Percentiles rank a stretch among this genome's conserved stretches.
Conservation (phyloP, 2,329 filamentous ascomycete genomes). For the Fusarium ramigenum region DNA sequence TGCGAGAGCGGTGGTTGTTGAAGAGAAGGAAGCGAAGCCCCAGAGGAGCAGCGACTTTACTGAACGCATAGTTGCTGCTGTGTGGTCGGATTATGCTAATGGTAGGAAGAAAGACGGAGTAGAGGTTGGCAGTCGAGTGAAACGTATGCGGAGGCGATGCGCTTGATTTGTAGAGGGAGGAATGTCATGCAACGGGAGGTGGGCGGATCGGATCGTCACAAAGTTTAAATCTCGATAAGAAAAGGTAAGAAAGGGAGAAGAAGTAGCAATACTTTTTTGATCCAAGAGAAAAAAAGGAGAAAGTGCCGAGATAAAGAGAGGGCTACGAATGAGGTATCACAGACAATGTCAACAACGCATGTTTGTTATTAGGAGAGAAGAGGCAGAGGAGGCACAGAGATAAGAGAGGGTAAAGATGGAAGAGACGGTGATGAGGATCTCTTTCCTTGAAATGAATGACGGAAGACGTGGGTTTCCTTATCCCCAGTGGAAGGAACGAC, state of each 20-base stretch:
- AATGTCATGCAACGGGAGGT: constrained; percentile 1
- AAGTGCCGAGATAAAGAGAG: not conserved
- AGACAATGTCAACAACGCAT: not conserved
- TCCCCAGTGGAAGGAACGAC: not conserved
- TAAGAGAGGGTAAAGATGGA: not conserved
- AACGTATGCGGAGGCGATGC: not conserved
- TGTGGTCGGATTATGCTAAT: not conserved
- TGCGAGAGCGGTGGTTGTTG: constrained; percentile 28
- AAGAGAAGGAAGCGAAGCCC: constrained; percentile 37
- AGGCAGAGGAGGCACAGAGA: not conserved
- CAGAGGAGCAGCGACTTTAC: constrained; percentile 39
- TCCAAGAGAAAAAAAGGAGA: not conserved
- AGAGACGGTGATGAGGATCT: constrained; percentile 1
- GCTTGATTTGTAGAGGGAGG: not conserved
- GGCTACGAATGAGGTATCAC: not conserved
- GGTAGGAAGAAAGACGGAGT: not conserved
- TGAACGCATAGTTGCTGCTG: constrained; percentile 32
- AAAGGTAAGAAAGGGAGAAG: not conserved
- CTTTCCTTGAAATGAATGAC: constrained; percentile 22
- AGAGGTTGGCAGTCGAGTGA: not conserved
- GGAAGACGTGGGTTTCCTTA: constrained; percentile 16
- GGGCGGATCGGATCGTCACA: constrained; percentile 2
- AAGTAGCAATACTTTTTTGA: constrained; percentile 6
- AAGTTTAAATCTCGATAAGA: not conserved
- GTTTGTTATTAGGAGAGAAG: constrained; percentile 3